A percentile compares a stretch with the other conserved stretches of the same genome.
phyloP scores from a whole-genome alignment of 1,139 yeast genomes.

The Pichia inconspicua region DNA sequence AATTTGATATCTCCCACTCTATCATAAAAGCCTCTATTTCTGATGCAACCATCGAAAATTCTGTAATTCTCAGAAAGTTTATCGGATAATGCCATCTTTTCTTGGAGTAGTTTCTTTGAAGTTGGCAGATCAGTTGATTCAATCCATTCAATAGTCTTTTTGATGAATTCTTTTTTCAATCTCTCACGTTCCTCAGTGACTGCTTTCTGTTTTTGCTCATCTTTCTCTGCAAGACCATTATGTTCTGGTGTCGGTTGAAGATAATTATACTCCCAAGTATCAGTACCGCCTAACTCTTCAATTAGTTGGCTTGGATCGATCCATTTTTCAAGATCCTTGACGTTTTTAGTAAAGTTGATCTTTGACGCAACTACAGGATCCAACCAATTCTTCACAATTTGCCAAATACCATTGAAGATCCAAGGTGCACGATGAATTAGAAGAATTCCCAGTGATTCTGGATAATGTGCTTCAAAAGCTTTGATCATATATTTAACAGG shows the following conservation, averaged over 20 bases:
- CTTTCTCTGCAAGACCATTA: conserved; percentile 33
- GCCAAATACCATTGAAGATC: conserved; percentile 84
- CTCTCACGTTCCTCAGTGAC: conserved; percentile 37
- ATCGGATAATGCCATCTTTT: conserved; percentile 43
- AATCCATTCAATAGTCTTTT: conserved; percentile 63
- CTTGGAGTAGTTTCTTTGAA: conserved; percentile 31
- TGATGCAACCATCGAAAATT: conserved; percentile 60
- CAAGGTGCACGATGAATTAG: conserved; percentile 86
- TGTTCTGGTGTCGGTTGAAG: conserved; percentile 47
- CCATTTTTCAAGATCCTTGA: conserved; percentile 50
- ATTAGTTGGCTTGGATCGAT: conserved; percentile 52
- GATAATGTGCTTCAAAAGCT: conserved; percentile 81
- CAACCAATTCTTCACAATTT: conserved; percentile 73
- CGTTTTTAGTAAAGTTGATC: conserved; percentile 60
- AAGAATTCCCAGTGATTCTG: conserved; percentile 71
- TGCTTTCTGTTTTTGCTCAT: conserved; percentile 29
- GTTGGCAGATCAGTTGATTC: conserved; percentile 43
- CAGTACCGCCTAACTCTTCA: conserved; percentile 58
- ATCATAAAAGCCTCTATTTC: conserved; percentile 64
- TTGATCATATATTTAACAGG: conserved; percentile 73
- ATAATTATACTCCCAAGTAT: conserved; percentile 47
- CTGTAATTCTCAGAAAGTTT: conserved; percentile 50
- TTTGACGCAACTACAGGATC: conserved; percentile 86
- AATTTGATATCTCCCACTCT: conserved; percentile 23
- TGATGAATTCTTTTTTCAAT: conserved; percentile 42